Evolutionary conservation across 2,329 filamentous ascomycete species (phyloP).

Genomic region (Calonectria pteridis): DNA sequence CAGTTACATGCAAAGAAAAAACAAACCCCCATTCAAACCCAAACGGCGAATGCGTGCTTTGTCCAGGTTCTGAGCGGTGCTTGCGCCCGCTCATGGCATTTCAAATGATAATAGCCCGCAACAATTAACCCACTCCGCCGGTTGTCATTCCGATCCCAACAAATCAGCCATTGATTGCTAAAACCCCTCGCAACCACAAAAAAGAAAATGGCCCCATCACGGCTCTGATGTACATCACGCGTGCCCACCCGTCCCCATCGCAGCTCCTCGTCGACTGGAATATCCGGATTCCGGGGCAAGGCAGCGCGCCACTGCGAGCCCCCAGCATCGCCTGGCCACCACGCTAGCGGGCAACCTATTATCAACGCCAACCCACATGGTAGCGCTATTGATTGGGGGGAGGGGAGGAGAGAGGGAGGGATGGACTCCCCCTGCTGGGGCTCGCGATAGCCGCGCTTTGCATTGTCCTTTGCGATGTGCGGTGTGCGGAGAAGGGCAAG

Average conservation of each 20-base stretch:
- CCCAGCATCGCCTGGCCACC: slow-evolving; percentile 9
- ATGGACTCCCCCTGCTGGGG: background rate
- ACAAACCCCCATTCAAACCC: background rate
- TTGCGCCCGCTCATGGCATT: background rate
- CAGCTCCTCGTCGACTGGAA: background rate
- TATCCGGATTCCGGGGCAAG: slow-evolving; percentile 19
- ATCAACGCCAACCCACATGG: slow-evolving; percentile 24
- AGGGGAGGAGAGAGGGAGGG: background rate
- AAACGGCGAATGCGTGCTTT: slow-evolving; percentile 1
- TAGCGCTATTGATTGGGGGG: slow-evolving; percentile 13
- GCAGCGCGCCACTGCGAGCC: slow-evolving; percentile 19
- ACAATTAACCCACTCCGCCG: slow-evolving; percentile 1
- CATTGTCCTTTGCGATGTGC: slow-evolving; percentile 30
- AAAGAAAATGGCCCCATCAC: slow-evolving; percentile 14
- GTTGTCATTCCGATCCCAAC: slow-evolving; percentile 10
- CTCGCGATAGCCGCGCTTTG: slow-evolving; percentile 32
- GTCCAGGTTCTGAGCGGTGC: background rate
- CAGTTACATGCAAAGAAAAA: background rate
- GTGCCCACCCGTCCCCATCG: background rate
- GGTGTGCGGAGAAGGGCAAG: slow-evolving; percentile 33
- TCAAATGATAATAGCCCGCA: background rate
- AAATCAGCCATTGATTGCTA: background rate
- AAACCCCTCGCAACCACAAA: background rate
- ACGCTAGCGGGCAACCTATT: slow-evolving; percentile 19
- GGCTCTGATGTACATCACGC: slow-evolving; percentile 4